Percentiles rank a stretch among this genome's conserved stretches.
Evolutionary conservation across 345 rosid species (phyloP).

Genomic region (Raphanus raphanistrum): DNA sequence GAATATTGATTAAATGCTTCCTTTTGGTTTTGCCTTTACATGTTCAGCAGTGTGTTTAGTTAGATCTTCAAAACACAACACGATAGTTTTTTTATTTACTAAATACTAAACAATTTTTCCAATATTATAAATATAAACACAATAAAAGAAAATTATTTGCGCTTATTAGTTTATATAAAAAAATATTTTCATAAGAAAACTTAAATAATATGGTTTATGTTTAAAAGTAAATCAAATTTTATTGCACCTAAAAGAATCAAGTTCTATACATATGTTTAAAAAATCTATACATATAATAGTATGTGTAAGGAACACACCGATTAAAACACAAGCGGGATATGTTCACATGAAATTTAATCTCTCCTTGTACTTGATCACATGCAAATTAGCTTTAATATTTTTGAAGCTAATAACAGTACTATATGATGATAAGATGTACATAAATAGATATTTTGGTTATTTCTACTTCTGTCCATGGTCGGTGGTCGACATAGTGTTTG

Average conservation of each 20-base stretch:
- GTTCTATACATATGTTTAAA: not conserved
- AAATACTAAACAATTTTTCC: not conserved
- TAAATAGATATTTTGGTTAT: conserved; percentile 20
- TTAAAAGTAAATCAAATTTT: not conserved
- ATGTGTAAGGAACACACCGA: not conserved
- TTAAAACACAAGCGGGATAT: conserved; percentile 30
- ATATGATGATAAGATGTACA: conserved; percentile 28
- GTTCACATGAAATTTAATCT: conserved; percentile 71
- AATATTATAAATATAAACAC: not conserved
- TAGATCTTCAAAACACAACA: not conserved
- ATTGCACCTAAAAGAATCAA: not conserved
- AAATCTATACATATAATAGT: not conserved
- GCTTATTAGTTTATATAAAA: not conserved
- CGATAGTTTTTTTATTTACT: not conserved
- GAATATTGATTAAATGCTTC: not conserved
- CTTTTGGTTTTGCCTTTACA: not conserved
- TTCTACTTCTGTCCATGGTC: conserved; percentile 34
- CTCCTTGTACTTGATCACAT: conserved; percentile 45
- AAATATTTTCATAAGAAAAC: not conserved
- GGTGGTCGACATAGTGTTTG: conserved; percentile 26
- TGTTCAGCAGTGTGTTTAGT: not conserved
- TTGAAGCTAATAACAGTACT: conserved; percentile 16
- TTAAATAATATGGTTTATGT: not conserved
- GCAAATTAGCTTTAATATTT: conserved; percentile 45
- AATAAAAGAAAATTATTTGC: not conserved